Evolutionary conservation across 805 yeast species (phyloP), one percentile per base, ranked within the genome.

Genomic region (Metschnikowia aberdeeniae): DNA sequence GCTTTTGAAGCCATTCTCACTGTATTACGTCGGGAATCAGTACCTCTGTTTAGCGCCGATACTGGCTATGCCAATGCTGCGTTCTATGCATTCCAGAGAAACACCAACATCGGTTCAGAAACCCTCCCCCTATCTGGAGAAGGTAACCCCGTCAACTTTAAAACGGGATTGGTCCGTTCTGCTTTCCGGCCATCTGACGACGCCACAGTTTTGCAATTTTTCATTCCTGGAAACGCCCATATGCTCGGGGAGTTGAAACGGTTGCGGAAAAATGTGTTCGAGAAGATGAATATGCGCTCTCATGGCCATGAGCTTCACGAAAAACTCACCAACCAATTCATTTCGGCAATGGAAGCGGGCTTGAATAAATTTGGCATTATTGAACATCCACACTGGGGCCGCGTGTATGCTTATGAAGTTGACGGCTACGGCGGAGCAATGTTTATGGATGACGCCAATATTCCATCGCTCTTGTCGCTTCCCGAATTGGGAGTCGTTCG

Each of bases 131-230:
- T 88, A 37, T 77, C 77, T 1, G 97, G 97, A 0, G 75, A 77
- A 1, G 97, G 97, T 1, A 85, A 87, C 58, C 97, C 97, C 0
- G 90, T 86, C 1, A 82, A 82, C 47, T 74, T 59, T 44, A 78
- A 75, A 32, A 82, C 87, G 0, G 89, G 92, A 0, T 67, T 88
- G 49, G 68, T 87, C n/a, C 70, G 95, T 40, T 82, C 90, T 5
- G 90, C 95, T 0, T 88, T 88, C 60, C 68, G 96, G 54, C 96
- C 96, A 7, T 83, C 92, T 14, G 96, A 88, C 61, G 96, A 88
- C 63, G 88, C 95, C 1, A 80, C 89, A 34, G 78, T 82, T n/a
- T 76, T 75, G 49, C 95, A 86, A 61, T 80, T 83, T 47, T 85
- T 89, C 60, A 77, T 89, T 36, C 96, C 96, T 1, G 96, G 89